A percentile compares a stretch with the other conserved stretches of the same genome.
These are phyloP conservation scores for Nyctanthes arbortristis DNA, from an alignment of 257 asterid species.

Conservation along the genomic window DNA sequence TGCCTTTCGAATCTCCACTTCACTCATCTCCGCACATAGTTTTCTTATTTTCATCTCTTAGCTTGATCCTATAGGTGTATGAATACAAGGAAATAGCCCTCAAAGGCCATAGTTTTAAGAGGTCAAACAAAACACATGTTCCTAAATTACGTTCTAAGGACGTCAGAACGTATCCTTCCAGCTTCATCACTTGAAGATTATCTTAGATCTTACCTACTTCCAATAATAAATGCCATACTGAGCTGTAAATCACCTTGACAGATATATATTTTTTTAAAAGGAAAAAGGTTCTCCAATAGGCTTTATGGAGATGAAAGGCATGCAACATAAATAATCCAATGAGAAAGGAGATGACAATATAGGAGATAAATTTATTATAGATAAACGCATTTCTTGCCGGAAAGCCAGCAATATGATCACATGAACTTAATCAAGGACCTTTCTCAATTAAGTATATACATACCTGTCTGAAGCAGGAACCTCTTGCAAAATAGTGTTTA, in stretches of 20 bases:
- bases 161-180: background rate
- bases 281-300: background rate
- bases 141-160: background rate
- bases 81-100: background rate
- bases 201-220: background rate
- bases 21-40: background rate
- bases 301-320: background rate
- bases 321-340: constrained; percentile 13
- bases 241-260: background rate
- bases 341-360: constrained; percentile 4
- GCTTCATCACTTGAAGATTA: background rate
- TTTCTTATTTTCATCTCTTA: background rate
- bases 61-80: background rate
- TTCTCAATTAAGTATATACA: constrained; percentile 19
- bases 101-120: background rate
- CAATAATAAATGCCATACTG: background rate
- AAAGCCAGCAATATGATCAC: constrained; percentile 17
- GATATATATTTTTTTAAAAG: no score
- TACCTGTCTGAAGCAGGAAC: constrained; percentile 57
- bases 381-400: background rate
- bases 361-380: background rate
- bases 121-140: background rate
- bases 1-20: background rate
- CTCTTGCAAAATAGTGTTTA: constrained; percentile 30
- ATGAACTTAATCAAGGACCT: constrained; percentile 14